Base-by-base conservation (phyloP, 805 yeast species). In the Wickerhamomyces bovis region DNA sequence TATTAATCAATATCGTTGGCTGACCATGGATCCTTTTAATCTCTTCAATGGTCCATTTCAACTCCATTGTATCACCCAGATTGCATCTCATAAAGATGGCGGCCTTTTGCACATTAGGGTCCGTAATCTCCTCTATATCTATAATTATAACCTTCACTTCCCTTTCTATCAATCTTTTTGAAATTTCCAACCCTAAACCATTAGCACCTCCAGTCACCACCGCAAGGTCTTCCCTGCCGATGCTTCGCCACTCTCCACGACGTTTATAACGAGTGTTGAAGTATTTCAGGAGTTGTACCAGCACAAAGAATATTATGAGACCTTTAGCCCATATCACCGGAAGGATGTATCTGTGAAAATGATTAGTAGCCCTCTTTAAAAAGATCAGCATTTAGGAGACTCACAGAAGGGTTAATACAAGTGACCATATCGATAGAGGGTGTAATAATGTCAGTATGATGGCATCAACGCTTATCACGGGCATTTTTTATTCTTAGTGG, bases 1-100 rank as follows among this genome's bases (percentile, higher is more conserved):
- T 90, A 62, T 89, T 89, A 43, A 90, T 72, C 13, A 90, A 67
- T 1, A 88, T 69, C 0, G 89, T 75, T 1, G 85, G 81, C 0
- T 38, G 33, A 4, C 89, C 87, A 36, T 78, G 55, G 28, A 72
- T 68, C 22, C 55, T 39, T 23, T 60, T 60, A 21, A 88, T 76
- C 7, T 41, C 45, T 6, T 61, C 59, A 11, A 78, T 73, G 15
- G 66, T 60, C 1, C 55, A 53, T 15, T 61, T 53, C 7, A 87
- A 73, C 11, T 71, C 69, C 1, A 56, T 53, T 12, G 70, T 53
- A 46, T 76, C 61, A 35, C 83, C 66, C n/a, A 90, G 81, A 63
- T 90, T 95, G 62, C 96, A 87, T 33, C 65, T 47, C 45, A 71
- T 72, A 56, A 76, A 83, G 8, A 60, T 52, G 7, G 79, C 81